Percentiles rank a stretch among this genome's conserved stretches.
Conservation (phyloP, 202 grass and related monocot genomes). For the Bolboschoenoplectus hybrid region DNA sequence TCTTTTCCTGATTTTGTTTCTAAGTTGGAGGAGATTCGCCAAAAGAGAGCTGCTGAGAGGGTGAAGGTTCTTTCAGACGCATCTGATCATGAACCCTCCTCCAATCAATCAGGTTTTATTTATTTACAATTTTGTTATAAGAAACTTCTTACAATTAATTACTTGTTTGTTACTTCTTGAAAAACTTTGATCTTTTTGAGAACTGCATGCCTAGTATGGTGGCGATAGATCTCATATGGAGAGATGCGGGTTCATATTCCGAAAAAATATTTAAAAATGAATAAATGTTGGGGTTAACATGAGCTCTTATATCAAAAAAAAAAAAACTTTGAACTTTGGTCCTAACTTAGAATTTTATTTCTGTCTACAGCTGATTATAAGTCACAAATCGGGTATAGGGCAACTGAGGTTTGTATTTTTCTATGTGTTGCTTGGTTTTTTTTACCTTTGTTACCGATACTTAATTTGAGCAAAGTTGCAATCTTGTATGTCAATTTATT, state of each 20-base stretch:
- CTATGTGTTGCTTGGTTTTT: too few species aligned
- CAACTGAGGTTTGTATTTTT: slow-evolving; percentile 50
- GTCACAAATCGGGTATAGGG: not conserved
- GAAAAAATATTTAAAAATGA: too few species aligned
- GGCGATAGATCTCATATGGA: too few species aligned
- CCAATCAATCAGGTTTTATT: not conserved
- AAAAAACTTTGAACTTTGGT: not conserved
- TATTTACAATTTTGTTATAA: not conserved
- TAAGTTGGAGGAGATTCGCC: slow-evolving; percentile 76
- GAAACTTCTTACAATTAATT: not conserved
- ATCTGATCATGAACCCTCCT: slow-evolving; percentile 37
- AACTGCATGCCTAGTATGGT: too few species aligned
- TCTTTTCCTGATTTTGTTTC: not conserved
- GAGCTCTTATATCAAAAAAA: too few species aligned
- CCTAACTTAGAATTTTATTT: not conserved
- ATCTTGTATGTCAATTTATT: not conserved
- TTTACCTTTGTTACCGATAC: not conserved
- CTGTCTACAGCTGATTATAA: not conserved
- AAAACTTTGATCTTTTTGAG: not conserved
- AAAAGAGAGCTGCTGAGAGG: slow-evolving; percentile 63
- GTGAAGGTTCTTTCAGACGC: slow-evolving; percentile 43
- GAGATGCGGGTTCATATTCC: too few species aligned
- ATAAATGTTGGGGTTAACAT: too few species aligned
- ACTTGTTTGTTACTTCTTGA: not conserved
- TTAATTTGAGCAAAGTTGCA: not conserved